phyloP scores from a whole-genome alignment of 768 basidiomycete genomes.

The Amanita rubescens region DNA sequence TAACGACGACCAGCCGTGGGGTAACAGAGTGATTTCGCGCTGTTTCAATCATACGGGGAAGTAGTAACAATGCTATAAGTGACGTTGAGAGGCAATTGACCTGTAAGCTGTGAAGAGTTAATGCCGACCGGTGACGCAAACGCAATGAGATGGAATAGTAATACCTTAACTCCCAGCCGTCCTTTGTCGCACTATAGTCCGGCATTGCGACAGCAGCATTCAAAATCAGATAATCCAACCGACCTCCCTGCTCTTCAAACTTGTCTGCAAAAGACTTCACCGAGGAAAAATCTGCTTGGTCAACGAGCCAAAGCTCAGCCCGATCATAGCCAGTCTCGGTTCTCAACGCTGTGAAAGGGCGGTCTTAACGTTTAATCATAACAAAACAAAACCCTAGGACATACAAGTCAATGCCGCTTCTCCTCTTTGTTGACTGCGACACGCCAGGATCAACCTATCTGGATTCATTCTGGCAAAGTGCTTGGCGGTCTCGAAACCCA shows the following conservation, averaged over 20 bases:
- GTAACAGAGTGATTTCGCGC: background rate
- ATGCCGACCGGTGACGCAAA: too few relatives aligned
- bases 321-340: constrained; percentile 11
- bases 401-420: constrained; percentile 27
- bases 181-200: constrained; percentile 20
- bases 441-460: constrained; percentile 29
- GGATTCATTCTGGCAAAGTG: constrained; percentile 30
- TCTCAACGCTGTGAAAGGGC: constrained; percentile 29
- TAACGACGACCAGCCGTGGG: constrained; percentile 33
- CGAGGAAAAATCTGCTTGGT: constrained; percentile 12
- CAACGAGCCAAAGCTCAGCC: background rate
- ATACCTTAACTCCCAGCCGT: constrained; percentile 43
- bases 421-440: constrained; percentile 27
- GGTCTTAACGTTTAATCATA: constrained; percentile 24
- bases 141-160: constrained; percentile 3
- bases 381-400: constrained; percentile 6
- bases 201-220: constrained; percentile 27
- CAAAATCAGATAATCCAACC: constrained; percentile 37
- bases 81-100: background rate
- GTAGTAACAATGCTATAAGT: background rate
- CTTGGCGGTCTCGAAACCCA: constrained; percentile 37
- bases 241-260: constrained; percentile 22
- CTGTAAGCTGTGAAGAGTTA: background rate
- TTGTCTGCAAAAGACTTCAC: constrained; percentile 28
- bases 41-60: background rate